Percentiles rank a stretch among this genome's conserved stretches.
phyloP scores from a whole-genome alignment of 441 rosid species.

The Populus tomentosa region DNA sequence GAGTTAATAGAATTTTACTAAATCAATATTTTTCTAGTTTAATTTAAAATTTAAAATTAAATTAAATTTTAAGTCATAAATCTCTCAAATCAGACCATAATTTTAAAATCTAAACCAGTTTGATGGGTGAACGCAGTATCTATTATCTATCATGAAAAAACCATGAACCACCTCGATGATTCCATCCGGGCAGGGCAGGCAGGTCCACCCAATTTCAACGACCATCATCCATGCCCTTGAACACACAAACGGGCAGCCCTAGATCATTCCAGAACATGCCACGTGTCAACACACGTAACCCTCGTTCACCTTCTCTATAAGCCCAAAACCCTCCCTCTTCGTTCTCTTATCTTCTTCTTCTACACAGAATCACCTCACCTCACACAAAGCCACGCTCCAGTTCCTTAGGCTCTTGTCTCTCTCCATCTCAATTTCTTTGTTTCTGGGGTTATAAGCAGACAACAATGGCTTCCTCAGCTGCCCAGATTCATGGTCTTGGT shows the following conservation, averaged over 20 bases:
- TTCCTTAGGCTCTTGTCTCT: not conserved
- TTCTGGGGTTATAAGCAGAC: not conserved
- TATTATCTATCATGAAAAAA: too few relatives aligned
- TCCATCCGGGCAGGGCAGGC: slow-evolving; percentile 14
- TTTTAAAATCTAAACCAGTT: too few relatives aligned
- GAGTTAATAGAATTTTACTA: too few relatives aligned
- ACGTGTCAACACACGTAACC: slow-evolving; percentile 45
- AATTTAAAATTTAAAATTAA: too few relatives aligned
- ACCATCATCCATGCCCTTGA: slow-evolving; percentile 3
- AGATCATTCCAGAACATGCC: slow-evolving; percentile 40
- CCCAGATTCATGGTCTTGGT: slow-evolving; percentile 55
- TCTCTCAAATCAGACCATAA: too few relatives aligned
- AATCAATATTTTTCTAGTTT: too few relatives aligned
- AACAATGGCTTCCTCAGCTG: slow-evolving; percentile 55
- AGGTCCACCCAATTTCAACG: slow-evolving; percentile 4
- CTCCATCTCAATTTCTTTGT: not conserved
- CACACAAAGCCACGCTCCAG: not conserved
- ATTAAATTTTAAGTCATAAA: too few relatives aligned
- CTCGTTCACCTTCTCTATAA: slow-evolving; percentile 3
- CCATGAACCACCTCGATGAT: slow-evolving; percentile 22
- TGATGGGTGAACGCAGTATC: too few relatives aligned
- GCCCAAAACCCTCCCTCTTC: slow-evolving; percentile 19
- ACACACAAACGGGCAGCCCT: not conserved
- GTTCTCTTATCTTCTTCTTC: slow-evolving; percentile 23
- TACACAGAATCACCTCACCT: not conserved